Percentiles rank a stretch among this genome's conserved stretches.
Conservation (phyloP, 2,329 filamentous ascomycete species). For the Ramichloridium luteum region DNA sequence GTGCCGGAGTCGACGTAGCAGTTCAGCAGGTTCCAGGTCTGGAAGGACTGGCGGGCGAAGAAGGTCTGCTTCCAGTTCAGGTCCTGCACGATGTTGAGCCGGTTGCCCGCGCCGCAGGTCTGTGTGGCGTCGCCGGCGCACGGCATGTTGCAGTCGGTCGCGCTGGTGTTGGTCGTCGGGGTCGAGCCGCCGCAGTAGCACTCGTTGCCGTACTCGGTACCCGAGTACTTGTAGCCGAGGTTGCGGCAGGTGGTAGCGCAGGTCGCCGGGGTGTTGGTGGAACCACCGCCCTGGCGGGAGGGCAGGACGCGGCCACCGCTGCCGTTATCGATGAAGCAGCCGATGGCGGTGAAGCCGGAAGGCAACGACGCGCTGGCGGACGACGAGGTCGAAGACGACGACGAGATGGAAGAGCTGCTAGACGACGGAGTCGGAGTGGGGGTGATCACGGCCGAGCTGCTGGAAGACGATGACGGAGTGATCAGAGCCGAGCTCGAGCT, state of each 20-base stretch:
- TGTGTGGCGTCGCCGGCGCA: constrained; percentile 20
- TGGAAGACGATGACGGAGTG: too few relatives aligned
- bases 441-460: neutral
- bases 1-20: constrained; percentile 17
- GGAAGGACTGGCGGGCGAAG: constrained; percentile 13
- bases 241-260: constrained; percentile 18
- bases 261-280: constrained; percentile 13
- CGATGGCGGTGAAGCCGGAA: constrained; percentile 13
- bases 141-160: constrained; percentile 16
- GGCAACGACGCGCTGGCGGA: constrained; percentile 8
- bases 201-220: constrained; percentile 24
- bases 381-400: constrained; percentile 5
- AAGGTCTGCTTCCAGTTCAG: constrained; percentile 15
- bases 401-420: constrained; percentile 1
- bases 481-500: too few relatives aligned
- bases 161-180: constrained; percentile 9
- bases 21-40: constrained; percentile 15
- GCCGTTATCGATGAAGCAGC: constrained; percentile 20
- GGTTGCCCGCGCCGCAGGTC: constrained; percentile 1
- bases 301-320: constrained; percentile 14
- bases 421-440: constrained; percentile 4
- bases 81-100: constrained; percentile 6
- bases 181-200: constrained; percentile 6
- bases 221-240: constrained; percentile 18
- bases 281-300: constrained; percentile 9